Conservation (phyloP, 495 filamentous ascomycete genomes). For the Daldinia loculata region DNA sequence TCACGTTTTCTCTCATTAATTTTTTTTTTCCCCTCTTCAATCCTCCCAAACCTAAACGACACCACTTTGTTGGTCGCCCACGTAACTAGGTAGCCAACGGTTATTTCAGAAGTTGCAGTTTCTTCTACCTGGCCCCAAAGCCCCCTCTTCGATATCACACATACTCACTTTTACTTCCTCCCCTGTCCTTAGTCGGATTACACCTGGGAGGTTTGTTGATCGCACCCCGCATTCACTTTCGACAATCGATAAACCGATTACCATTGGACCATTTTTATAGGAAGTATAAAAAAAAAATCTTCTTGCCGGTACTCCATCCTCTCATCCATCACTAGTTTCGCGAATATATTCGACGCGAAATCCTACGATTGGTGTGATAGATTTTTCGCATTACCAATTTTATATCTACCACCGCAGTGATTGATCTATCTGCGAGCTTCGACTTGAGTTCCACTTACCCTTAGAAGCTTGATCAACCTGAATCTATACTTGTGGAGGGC, state of each 20-base stretch:
- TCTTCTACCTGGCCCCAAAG: conserved; percentile 8
- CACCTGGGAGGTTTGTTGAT: conserved; percentile 31
- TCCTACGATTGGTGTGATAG: conserved; percentile 21
- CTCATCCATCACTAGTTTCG: conserved; percentile 19
- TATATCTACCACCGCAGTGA: background rate
- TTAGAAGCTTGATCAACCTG: conserved; percentile 29
- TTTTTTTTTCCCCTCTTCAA: conserved; percentile 27
- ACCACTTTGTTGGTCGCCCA: conserved; percentile 4
- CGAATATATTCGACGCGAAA: conserved; percentile 24
- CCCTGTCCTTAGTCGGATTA: conserved; percentile 5
- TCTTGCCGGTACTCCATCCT: conserved; percentile 25
- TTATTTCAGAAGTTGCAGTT: conserved; percentile 24
- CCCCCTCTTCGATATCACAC: background rate
- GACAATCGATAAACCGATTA: conserved; percentile 30
- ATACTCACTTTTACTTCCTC: background rate
- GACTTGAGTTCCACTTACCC: conserved; percentile 19
- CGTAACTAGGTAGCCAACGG: conserved; percentile 12
- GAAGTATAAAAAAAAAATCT: conserved; percentile 36
- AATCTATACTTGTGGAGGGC: conserved; percentile 26
- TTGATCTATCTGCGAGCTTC: conserved; percentile 14
- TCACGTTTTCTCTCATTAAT: conserved; percentile 39
- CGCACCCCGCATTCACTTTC: conserved; percentile 42
- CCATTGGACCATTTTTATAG: conserved; percentile 33
- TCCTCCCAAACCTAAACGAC: conserved; percentile 29
- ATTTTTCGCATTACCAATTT: conserved; percentile 12